A percentile compares a stretch with the other conserved stretches of the same genome.
These are phyloP conservation scores for Sisymbrium altissimum DNA, from an alignment of 345 rosid genomes.

Conservation along the genomic window DNA sequence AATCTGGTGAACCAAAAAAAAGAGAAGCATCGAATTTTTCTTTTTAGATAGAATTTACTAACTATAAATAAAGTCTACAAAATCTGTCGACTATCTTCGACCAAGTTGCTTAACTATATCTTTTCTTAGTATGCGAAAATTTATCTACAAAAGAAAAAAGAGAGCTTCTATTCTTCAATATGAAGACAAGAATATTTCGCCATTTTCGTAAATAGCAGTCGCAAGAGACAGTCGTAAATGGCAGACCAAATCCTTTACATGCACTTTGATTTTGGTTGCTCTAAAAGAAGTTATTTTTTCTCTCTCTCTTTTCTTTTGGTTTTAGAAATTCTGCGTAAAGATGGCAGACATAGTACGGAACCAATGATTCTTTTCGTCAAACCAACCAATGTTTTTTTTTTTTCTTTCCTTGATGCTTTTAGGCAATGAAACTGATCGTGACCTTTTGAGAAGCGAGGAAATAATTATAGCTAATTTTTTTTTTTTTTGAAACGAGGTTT, in stretches of 20 bases:
- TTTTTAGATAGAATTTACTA: neutral
- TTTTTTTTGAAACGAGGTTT: too few relatives aligned
- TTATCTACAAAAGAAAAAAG: neutral
- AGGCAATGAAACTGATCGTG: too few relatives aligned
- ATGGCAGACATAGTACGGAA: constrained; percentile 22
- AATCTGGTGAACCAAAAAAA: neutral
- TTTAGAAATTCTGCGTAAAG: neutral
- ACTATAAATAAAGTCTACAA: neutral
- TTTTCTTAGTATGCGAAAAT: neutral
- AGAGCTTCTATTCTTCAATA: constrained; percentile 18
- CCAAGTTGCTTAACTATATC: too few relatives aligned
- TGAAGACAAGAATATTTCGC: constrained; percentile 25
- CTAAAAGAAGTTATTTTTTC: neutral
- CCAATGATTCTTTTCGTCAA: constrained; percentile 24
- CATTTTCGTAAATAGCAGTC: constrained; percentile 4
- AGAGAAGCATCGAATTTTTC: too few relatives aligned
- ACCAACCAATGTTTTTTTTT: constrained; percentile 8
- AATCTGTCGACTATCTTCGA: neutral
- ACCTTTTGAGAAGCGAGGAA: neutral
- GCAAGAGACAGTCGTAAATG: constrained; percentile 21
- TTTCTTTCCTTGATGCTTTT: neutral
- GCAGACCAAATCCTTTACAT: constrained; percentile 21
- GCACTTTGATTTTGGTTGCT: neutral
- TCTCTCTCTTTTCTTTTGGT: neutral
- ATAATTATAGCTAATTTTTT: neutral